A percentile compares a stretch with the other conserved stretches of the same genome.
These are phyloP conservation scores for Plasmodium inui DNA, from an alignment of 169 alveolate genomes.

Conservation along the genomic window DNA sequence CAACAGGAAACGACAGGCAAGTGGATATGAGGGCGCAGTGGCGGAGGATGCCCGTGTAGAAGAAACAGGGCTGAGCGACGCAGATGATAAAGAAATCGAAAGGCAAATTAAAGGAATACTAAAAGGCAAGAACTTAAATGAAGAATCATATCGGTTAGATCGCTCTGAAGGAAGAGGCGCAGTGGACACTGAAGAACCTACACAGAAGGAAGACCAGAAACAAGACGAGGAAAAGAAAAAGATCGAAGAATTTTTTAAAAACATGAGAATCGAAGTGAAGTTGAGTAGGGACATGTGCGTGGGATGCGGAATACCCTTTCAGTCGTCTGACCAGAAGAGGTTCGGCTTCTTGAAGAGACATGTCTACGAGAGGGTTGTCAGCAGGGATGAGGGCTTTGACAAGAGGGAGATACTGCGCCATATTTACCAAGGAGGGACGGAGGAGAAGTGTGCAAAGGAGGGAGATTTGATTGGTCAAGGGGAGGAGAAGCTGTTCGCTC, in stretches of 20 bases:
- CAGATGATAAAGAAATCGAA: conserved; percentile 41
- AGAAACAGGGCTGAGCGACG: not conserved
- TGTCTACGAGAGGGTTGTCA: conserved; percentile 38
- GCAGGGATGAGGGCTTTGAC: conserved; percentile 25
- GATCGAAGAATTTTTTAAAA: conserved; percentile 29
- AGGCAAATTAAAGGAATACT: conserved; percentile 2
- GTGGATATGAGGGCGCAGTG: not conserved
- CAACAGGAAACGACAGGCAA: not conserved
- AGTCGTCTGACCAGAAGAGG: conserved; percentile 38
- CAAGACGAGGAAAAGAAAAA: conserved; percentile 38
- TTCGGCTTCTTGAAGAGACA: conserved; percentile 58
- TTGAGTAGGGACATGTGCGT: conserved; percentile 55
- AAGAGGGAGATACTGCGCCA: conserved; percentile 20
- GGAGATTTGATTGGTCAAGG: not conserved
- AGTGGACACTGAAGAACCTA: not conserved
- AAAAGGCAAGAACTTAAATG: not conserved
- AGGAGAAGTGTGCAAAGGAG: not conserved
- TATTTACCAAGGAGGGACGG: conserved; percentile 13
- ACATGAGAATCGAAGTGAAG: conserved; percentile 42
- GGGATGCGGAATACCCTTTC: conserved; percentile 84
- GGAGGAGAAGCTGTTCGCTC: not conserved
- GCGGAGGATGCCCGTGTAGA: not conserved
- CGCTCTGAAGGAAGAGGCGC: not conserved
- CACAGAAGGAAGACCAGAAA: not conserved
- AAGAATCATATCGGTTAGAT: not conserved